Conservation (phyloP, 2,329 filamentous ascomycete genomes). For the Zasmidium angulare region DNA sequence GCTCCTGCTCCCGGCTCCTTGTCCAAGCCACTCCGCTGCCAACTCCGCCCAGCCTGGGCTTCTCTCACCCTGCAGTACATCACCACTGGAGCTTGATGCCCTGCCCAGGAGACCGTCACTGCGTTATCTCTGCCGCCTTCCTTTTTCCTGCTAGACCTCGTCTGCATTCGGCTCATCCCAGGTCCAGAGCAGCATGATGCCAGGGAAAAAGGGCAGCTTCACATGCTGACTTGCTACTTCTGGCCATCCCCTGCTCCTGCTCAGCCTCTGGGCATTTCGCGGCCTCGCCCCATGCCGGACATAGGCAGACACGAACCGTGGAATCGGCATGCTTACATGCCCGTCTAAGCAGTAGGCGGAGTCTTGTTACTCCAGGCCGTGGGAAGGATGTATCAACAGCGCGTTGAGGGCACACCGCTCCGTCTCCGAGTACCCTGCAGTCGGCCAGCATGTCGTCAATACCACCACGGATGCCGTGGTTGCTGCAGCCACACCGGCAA, state of each 20-base stretch:
- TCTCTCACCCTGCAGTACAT: conserved; percentile 10
- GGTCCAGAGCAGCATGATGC: not conserved
- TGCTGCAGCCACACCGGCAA: not conserved
- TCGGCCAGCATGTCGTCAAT: not conserved
- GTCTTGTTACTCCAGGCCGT: not conserved
- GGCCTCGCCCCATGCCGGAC: not conserved
- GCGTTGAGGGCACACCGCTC: not conserved
- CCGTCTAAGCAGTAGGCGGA: not conserved
- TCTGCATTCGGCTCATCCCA: not conserved
- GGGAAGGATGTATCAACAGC: not conserved
- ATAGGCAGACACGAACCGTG: not conserved
- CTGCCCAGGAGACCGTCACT: conserved; percentile 8
- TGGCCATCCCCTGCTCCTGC: not conserved
- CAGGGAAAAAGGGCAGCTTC: not conserved
- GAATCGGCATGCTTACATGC: not conserved
- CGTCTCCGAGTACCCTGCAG: not conserved
- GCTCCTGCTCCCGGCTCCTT: conserved; percentile 8
- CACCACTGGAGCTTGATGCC: conserved; percentile 9
- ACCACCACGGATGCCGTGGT: not conserved
- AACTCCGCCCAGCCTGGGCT: conserved; percentile 7
- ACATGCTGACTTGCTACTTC: not conserved
- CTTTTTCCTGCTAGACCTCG: not conserved
- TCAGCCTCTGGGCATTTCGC: not conserved
- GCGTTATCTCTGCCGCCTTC: conserved; percentile 9
- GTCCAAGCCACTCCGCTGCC: conserved; percentile 15